Evolutionary conservation across 805 yeast species (phyloP).

Genomic region (Saccharomycopsis guyanensis): DNA sequence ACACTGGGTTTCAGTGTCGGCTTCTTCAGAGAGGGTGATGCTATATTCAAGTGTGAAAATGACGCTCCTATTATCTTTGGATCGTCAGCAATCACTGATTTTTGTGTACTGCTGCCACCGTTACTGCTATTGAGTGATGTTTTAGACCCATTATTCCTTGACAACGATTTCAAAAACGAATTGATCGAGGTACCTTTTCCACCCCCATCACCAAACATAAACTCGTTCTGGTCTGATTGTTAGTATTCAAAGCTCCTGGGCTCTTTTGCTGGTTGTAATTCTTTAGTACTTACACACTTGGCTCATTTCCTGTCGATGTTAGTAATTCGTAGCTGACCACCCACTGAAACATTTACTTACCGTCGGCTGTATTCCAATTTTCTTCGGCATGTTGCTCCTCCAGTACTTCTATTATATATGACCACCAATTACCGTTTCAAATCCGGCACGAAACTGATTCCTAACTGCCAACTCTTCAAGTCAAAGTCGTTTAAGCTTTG

Average conservation of each 20-base stretch:
- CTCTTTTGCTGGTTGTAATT: conserved; percentile 3
- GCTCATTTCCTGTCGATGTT: conserved; percentile 33
- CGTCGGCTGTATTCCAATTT: conserved; percentile 1
- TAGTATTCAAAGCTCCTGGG: conserved; percentile 1
- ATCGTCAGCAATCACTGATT: conserved; percentile 29
- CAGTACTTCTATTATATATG: too few species aligned
- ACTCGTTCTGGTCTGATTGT: conserved; percentile 37
- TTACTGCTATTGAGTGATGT: conserved; percentile 19
- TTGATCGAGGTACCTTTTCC: conserved; percentile 57
- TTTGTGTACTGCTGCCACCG: conserved; percentile 22
- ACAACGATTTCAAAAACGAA: conserved; percentile 39
- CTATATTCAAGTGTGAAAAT: conserved; percentile 45
- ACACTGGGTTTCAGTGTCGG: background rate
- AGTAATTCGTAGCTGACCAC: background rate
- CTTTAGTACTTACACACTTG: conserved; percentile 27
- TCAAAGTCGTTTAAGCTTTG: too few species aligned
- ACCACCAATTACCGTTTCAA: too few species aligned
- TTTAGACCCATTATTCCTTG: conserved; percentile 24
- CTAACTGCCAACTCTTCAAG: too few species aligned
- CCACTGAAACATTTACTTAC: background rate
- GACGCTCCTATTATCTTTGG: conserved; percentile 46
- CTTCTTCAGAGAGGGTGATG: conserved; percentile 16
- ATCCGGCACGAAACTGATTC: too few species aligned
- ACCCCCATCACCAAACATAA: conserved; percentile 60
- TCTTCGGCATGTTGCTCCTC: conserved; percentile 9